phyloP scores from a whole-genome alignment of 169 alveolate species.

The Eimeria sp. region DNA sequence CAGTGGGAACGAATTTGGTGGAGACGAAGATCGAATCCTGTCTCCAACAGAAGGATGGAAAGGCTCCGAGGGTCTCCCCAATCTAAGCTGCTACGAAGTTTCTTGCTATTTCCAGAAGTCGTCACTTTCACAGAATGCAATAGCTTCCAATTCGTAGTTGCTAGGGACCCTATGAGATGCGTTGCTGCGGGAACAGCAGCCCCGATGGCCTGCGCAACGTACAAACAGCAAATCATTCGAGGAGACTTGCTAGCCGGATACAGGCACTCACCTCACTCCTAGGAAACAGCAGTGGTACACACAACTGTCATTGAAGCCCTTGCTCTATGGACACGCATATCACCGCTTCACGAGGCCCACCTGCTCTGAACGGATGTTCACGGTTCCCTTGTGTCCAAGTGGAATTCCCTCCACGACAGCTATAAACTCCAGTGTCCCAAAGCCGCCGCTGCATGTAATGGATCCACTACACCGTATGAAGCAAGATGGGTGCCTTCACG shows the following conservation, averaged over 20 bases:
- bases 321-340: background rate
- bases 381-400: background rate
- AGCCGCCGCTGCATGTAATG: slow-evolving; percentile 44
- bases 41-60: slow-evolving; percentile 20
- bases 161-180: slow-evolving; percentile 5
- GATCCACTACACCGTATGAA: background rate
- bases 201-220: background rate
- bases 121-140: background rate
- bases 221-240: background rate
- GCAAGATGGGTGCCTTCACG: background rate
- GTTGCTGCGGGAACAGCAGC: slow-evolving; percentile 17
- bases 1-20: slow-evolving; percentile 58
- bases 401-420: slow-evolving; percentile 47
- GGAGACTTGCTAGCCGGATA: background rate
- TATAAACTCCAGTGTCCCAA: slow-evolving; percentile 16
- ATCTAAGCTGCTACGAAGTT: background rate
- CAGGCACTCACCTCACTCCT: background rate
- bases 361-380: slow-evolving; percentile 45
- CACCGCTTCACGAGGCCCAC: background rate
- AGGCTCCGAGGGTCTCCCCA: background rate
- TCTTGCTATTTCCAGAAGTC: no score
- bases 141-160: slow-evolving; percentile 11
- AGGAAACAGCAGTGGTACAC: background rate
- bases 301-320: background rate
- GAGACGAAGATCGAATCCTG: background rate